These are phyloP conservation scores for Phytopythium helicoides DNA, from an alignment of 352 stramenopile species.

Conservation along the genomic window DNA sequence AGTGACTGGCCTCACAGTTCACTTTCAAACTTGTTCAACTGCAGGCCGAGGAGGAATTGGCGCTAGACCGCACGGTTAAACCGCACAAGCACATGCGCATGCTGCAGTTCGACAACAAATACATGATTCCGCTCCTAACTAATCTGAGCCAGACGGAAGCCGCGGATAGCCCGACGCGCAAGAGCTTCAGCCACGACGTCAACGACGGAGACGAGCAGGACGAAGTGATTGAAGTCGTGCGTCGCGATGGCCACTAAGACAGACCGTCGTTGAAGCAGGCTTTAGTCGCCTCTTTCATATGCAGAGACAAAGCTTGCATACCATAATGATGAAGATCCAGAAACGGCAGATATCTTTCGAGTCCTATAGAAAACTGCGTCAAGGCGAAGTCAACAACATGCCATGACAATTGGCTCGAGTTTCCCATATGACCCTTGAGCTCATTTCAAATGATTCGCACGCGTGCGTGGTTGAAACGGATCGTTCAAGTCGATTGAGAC, in stretches of 20 bases:
- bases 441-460: too few relatives aligned
- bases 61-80: slow-evolving; percentile 74
- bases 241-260: slow-evolving; percentile 54
- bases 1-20: background rate
- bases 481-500: too few relatives aligned
- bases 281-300: too few relatives aligned
- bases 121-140: slow-evolving; percentile 78
- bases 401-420: too few relatives aligned
- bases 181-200: slow-evolving; percentile 45
- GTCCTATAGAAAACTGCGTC: too few relatives aligned
- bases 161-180: slow-evolving; percentile 20
- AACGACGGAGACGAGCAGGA: slow-evolving; percentile 44
- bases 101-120: slow-evolving; percentile 87
- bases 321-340: too few relatives aligned
- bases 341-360: too few relatives aligned
- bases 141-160: slow-evolving; percentile 60
- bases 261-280: too few relatives aligned
- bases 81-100: slow-evolving; percentile 80
- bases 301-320: too few relatives aligned
- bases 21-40: background rate
- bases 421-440: too few relatives aligned
- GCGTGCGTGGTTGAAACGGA: too few relatives aligned
- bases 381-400: too few relatives aligned
- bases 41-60: slow-evolving; percentile 68
- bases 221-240: slow-evolving; percentile 74